These are phyloP conservation scores for Fusarium xyrophilum DNA, from an alignment of 2,329 filamentous ascomycete species.

Conservation along the genomic window DNA sequence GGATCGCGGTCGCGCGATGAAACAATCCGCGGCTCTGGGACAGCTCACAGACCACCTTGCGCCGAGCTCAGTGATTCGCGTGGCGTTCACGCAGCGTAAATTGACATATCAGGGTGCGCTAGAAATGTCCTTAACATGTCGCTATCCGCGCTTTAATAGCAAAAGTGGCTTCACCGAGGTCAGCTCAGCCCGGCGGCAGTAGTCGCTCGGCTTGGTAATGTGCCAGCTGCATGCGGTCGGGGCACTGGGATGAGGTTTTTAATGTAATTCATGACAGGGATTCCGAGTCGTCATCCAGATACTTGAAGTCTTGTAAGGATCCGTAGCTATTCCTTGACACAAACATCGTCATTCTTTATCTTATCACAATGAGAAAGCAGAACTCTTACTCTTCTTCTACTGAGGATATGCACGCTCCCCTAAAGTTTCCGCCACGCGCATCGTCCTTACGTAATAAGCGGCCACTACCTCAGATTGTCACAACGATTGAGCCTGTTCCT, in stretches of 20 bases:
- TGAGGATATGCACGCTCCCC: rapidly evolving
- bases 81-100: neutral
- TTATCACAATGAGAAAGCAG: neutral
- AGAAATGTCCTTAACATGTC: neutral
- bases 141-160: neutral
- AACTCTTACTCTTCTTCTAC: neutral
- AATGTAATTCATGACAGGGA: neutral
- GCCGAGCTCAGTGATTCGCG: neutral
- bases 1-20: neutral
- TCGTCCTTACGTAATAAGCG: neutral
- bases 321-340: rapidly evolving
- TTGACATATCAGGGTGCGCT: neutral
- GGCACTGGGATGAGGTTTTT: too few species aligned
- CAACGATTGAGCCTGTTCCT: neutral
- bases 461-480: neutral
- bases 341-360: neutral
- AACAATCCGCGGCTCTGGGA: neutral
- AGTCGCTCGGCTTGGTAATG: neutral
- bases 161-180: neutral
- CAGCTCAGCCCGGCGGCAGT: neutral
- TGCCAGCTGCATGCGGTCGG: neutral
- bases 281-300: neutral
- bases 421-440: neutral
- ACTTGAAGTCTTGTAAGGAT: neutral
- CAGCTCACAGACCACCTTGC: neutral